Evolutionary conservation across 2,329 filamentous ascomycete genomes (phyloP).

Genomic region (Exophiala spinifera): DNA sequence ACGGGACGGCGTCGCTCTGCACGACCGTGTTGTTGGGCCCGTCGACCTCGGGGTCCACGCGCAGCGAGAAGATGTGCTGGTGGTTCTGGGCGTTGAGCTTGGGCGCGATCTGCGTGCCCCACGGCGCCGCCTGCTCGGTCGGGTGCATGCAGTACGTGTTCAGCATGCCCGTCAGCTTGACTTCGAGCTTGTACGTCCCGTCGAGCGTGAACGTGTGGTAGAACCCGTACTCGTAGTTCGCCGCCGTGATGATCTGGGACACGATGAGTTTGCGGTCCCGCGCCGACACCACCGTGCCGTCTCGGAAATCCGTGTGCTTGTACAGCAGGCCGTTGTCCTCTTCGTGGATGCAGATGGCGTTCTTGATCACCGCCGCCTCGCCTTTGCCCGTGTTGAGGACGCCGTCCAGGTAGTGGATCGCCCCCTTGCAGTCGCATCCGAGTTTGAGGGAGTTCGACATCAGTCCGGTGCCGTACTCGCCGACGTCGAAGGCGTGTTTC

Average conservation of each 20-base stretch:
- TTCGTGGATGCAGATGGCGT: slow-evolving; percentile 92
- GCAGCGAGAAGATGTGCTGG: slow-evolving; percentile 90
- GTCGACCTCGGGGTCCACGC: slow-evolving; percentile 82
- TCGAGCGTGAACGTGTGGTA: slow-evolving; percentile 93
- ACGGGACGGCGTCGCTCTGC: slow-evolving; percentile 71
- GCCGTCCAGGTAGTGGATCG: slow-evolving; percentile 88
- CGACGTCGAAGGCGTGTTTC: slow-evolving; percentile 48
- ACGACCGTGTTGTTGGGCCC: slow-evolving; percentile 81
- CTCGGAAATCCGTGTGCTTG: slow-evolving; percentile 92
- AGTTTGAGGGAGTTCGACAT: slow-evolving; percentile 49
- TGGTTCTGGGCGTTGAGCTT: slow-evolving; percentile 94
- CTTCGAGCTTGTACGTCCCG: slow-evolving; percentile 85
- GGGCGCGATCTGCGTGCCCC: slow-evolving; percentile 88
- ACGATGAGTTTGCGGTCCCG: slow-evolving; percentile 81
- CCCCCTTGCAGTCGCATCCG: slow-evolving; percentile 69
- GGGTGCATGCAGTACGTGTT: slow-evolving; percentile 84
- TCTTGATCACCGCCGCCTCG: slow-evolving; percentile 77
- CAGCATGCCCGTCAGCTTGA: slow-evolving; percentile 86
- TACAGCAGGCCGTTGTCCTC: slow-evolving; percentile 89
- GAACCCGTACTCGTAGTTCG: slow-evolving; percentile 89
- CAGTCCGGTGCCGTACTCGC: slow-evolving; percentile 48
- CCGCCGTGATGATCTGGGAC: slow-evolving; percentile 89
- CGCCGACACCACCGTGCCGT: slow-evolving; percentile 81
- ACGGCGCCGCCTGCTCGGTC: slow-evolving; percentile 77
- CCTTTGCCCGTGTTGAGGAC: slow-evolving; percentile 59